Conservation (phyloP, 441 rosid species). For the Breynia disticha region DNA sequence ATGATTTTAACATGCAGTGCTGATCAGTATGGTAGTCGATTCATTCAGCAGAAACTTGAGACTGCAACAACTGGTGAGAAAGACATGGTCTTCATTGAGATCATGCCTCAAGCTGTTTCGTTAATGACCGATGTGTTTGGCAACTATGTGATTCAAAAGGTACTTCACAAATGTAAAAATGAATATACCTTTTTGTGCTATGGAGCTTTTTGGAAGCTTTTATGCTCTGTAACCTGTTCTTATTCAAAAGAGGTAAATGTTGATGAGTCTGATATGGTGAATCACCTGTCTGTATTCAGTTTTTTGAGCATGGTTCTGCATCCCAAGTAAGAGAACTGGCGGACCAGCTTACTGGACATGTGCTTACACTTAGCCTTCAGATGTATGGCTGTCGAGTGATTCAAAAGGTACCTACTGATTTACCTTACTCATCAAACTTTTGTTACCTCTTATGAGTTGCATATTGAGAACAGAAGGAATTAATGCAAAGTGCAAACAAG, state of each 20-base stretch:
- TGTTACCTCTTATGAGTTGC: neutral
- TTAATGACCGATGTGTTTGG: slow-evolving; percentile 86
- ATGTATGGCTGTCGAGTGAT: slow-evolving; percentile 88
- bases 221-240: neutral
- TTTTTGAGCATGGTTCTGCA: slow-evolving; percentile 73
- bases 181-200: slow-evolving; percentile 1
- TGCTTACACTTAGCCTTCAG: slow-evolving; percentile 69
- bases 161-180: slow-evolving; percentile 16
- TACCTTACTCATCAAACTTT: neutral
- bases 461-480: neutral
- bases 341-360: slow-evolving; percentile 60
- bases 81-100: slow-evolving; percentile 58
- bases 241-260: neutral
- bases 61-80: slow-evolving; percentile 57
- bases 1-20: slow-evolving; percentile 30
- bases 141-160: slow-evolving; percentile 80
- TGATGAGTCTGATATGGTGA: slow-evolving; percentile 1
- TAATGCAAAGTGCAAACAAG: too few species aligned
- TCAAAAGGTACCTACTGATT: slow-evolving; percentile 44
- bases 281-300: slow-evolving; percentile 28
- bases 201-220: neutral
- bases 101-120: slow-evolving; percentile 54
- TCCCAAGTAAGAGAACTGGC: slow-evolving; percentile 61
- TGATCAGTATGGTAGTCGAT: slow-evolving; percentile 73
- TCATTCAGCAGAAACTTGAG: slow-evolving; percentile 78